Conservation (phyloP, 139 green algal genomes). For the Ostreobium quekettii region DNA sequence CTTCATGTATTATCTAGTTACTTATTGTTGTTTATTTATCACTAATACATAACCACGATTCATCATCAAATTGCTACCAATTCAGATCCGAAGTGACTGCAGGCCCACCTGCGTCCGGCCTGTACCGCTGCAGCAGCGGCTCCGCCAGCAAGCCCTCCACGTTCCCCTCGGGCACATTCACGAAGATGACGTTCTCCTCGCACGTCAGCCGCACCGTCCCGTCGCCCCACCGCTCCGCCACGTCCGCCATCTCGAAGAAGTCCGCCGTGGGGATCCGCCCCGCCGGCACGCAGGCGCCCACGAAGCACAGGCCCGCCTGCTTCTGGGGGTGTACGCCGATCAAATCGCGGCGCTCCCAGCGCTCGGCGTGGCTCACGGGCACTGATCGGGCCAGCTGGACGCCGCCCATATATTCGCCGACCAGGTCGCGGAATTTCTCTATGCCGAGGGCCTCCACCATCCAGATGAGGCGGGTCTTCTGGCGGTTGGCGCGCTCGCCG, state of each 20-base stretch:
- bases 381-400: slow-evolving; percentile 18
- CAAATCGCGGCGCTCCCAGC: slow-evolving; percentile 66
- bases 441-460: slow-evolving; percentile 81
- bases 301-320: slow-evolving; percentile 60
- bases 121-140: slow-evolving; percentile 70
- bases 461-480: slow-evolving; percentile 94
- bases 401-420: slow-evolving; percentile 68
- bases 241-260: slow-evolving; percentile 64
- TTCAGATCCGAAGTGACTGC: too few species aligned
- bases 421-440: slow-evolving; percentile 58
- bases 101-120: slow-evolving; percentile 37
- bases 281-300: slow-evolving; percentile 72
- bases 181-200: slow-evolving; percentile 92
- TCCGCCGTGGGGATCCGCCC: slow-evolving; percentile 71
- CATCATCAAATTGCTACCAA: too few species aligned
- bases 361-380: slow-evolving; percentile 41
- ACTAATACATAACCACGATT: too few species aligned
- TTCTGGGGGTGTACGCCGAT: slow-evolving; percentile 90
- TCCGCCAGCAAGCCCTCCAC: slow-evolving; percentile 78
- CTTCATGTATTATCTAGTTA: too few species aligned
- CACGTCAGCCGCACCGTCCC: slow-evolving; percentile 86
- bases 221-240: slow-evolving; percentile 79
- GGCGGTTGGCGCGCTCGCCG: slow-evolving; percentile 69
- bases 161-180: slow-evolving; percentile 75
- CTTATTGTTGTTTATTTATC: too few species aligned